A percentile compares a stretch with the other conserved stretches of the same genome.
phyloP scores from a whole-genome alignment of 2,329 filamentous ascomycete species.

The Trichoderma lentiforme region DNA sequence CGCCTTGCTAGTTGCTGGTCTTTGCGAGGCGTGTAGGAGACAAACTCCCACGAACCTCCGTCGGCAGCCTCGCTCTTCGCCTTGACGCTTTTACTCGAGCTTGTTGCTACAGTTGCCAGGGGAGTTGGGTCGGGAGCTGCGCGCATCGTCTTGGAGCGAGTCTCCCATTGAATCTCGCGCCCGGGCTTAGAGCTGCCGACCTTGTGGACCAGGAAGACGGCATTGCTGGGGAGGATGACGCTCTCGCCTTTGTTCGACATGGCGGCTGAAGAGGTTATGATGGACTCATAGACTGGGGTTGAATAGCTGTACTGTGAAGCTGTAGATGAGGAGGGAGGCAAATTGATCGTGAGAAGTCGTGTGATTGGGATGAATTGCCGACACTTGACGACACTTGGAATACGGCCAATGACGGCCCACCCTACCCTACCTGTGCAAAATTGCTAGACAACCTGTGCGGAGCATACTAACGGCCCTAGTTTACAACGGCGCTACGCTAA shows the following conservation, averaged over 20 bases:
- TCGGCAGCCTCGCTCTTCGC: neutral
- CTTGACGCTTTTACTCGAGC: neutral
- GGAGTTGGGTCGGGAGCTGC: neutral
- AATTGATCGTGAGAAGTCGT: neutral
- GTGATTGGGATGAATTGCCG: neutral
- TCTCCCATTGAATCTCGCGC: constrained; percentile 1
- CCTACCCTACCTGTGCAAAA: too few relatives aligned
- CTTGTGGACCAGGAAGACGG: constrained; percentile 14
- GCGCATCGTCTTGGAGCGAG: constrained; percentile 9
- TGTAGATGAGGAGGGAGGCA: neutral
- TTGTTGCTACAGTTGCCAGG: neutral
- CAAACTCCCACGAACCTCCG: neutral
- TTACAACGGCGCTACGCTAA: too few relatives aligned
- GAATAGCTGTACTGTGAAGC: too few relatives aligned
- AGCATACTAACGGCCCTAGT: too few relatives aligned
- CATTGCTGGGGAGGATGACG: constrained; percentile 13
- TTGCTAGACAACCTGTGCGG: too few relatives aligned
- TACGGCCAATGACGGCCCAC: neutral
- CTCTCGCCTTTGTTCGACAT: constrained; percentile 11
- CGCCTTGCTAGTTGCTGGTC: neutral
- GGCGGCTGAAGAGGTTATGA: neutral
- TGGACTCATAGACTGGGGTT: neutral
- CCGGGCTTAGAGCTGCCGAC: constrained; percentile 3
- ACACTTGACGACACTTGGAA: neutral
- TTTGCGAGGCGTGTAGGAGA: neutral